Percentiles rank a stretch among this genome's conserved stretches.
phyloP scores from a whole-genome alignment of 352 stramenopile species.

The Pythium rishiriense region DNA sequence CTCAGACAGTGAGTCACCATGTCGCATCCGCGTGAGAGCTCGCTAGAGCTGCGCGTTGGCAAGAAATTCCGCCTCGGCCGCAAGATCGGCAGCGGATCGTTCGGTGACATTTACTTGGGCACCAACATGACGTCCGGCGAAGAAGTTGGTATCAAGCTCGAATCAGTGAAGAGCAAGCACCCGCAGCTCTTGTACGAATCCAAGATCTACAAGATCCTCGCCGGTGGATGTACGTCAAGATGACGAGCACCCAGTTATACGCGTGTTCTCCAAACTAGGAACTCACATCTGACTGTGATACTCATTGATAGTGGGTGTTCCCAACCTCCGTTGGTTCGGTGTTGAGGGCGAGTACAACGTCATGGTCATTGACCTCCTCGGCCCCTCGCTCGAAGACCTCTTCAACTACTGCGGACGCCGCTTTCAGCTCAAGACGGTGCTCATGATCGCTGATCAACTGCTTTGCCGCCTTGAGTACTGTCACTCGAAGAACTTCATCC shows the following conservation, averaged over 20 bases:
- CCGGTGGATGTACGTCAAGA: slow-evolving; percentile 92
- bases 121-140: slow-evolving; percentile 99
- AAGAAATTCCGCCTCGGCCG: slow-evolving; percentile 99
- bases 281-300: slow-evolving; percentile 49
- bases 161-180: slow-evolving; percentile 97
- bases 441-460: slow-evolving; percentile 93
- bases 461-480: slow-evolving; percentile 86
- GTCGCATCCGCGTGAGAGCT: slow-evolving; percentile 67
- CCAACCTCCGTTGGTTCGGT: slow-evolving; percentile 98
- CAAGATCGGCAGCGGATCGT: slow-evolving; percentile 99
- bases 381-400: slow-evolving; percentile 91
- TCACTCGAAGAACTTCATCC: slow-evolving; percentile 90
- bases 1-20: slow-evolving; percentile 35
- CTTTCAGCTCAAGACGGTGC: slow-evolving; percentile 95
- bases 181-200: slow-evolving; percentile 99
- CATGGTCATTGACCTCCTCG: slow-evolving; percentile 99
- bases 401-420: slow-evolving; percentile 89
- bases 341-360: slow-evolving; percentile 99
- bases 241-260: slow-evolving; percentile 28
- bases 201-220: slow-evolving; percentile 99
- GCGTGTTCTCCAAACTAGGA: slow-evolving; percentile 32
- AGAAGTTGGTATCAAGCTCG: slow-evolving; percentile 99
- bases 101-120: slow-evolving; percentile 99
- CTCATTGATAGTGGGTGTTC: slow-evolving; percentile 94
- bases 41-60: slow-evolving; percentile 97